Evolutionary conservation across 1,284 basidiomycete genomes (phyloP), one percentile per base, ranked within the genome.

Genomic region (Tetrapyrgos nigripes): DNA sequence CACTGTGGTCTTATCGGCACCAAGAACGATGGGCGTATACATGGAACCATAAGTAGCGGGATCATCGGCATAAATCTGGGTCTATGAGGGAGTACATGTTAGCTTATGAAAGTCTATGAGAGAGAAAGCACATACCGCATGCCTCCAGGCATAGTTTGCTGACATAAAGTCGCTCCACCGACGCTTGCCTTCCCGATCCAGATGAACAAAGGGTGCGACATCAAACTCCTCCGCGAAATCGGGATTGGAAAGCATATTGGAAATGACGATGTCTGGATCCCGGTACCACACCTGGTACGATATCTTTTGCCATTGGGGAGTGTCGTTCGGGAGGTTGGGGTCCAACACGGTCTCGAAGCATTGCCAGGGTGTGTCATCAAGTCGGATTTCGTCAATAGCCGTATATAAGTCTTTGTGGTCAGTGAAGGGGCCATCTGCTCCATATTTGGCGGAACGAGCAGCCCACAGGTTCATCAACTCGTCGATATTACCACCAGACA

Each of bases 1-100:
- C 0, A 76, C 69, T 0, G 72, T 75, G 0, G 72, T 78, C 50
- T 78, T 78, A 53, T 78, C 70, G 28, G 69, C 71, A 0, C 76
- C 75, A 2, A 70, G 60, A 14, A 78, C 67, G 8, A 78, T 61
- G 0, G 73, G 73, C 13, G 72, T 62, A 46, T 73, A 68, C 59
- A 72, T 59, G 66, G 4, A 65, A 55, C 3, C 75, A 67, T 71
- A 4, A 43, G 35, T 4, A n/a, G 35, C 46, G 70, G 60, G 14
- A 62, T 21, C 17, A 56, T 55, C 44, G 68, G 66, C 21, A 56
- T 46, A 53, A 14, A 62, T 28, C 23, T 28, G 26, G 8, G 37
- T 55, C 54, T 50, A 24, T 27, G 28, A 37, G 4, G 10, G 47
- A 27, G 17, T 8, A 19, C 17, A 23, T 31, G n/a, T 14, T 37